Conservation (phyloP, 768 basidiomycete genomes). For the Phanerodontia chrysosporium region DNA sequence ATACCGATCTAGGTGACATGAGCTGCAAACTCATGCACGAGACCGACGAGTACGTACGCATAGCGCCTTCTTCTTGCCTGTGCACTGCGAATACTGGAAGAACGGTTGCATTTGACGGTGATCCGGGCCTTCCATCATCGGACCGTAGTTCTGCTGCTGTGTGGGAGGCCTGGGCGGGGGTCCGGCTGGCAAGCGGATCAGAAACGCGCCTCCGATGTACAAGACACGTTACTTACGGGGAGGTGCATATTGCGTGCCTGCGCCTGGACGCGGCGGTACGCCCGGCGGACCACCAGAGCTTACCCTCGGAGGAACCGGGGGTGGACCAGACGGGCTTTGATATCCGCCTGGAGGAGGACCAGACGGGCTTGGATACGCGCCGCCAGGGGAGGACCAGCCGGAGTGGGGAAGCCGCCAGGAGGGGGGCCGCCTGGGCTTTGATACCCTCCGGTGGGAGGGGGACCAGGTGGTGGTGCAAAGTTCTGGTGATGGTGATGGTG, state of each 20-base stretch:
- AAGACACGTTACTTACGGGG: slow-evolving; percentile 18
- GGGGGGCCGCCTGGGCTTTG: slow-evolving; percentile 20
- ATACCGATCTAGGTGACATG: slow-evolving; percentile 43
- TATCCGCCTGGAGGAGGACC: slow-evolving; percentile 1
- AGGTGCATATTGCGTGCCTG: slow-evolving; percentile 12
- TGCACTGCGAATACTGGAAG: slow-evolving; percentile 57
- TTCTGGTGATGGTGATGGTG: slow-evolving; percentile 14
- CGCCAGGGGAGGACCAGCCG: slow-evolving; percentile 5
- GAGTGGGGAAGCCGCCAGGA: slow-evolving; percentile 4
- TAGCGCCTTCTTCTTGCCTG: slow-evolving; percentile 49
- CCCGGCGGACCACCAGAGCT: slow-evolving; percentile 15
- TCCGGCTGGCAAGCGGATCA: slow-evolving; percentile 17
- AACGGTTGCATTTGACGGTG: slow-evolving; percentile 32
- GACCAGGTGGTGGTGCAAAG: slow-evolving; percentile 11
- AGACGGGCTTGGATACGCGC: slow-evolving; percentile 5
- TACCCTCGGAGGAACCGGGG: not conserved
- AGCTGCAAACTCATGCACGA: not conserved
- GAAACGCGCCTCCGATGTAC: too few species aligned
- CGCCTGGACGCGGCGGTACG: slow-evolving; percentile 4
- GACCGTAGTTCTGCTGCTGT: slow-evolving; percentile 41
- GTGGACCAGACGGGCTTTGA: slow-evolving; percentile 8
- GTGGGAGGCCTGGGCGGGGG: slow-evolving; percentile 30
- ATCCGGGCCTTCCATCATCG: slow-evolving; percentile 32
- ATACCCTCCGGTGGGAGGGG: slow-evolving; percentile 7
- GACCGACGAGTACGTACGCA: slow-evolving; percentile 32